A percentile compares a stretch with the other conserved stretches of the same genome.
Evolutionary conservation across 2,329 filamentous ascomycete genomes (phyloP).

Genomic region (Fusarium incarnatum): DNA sequence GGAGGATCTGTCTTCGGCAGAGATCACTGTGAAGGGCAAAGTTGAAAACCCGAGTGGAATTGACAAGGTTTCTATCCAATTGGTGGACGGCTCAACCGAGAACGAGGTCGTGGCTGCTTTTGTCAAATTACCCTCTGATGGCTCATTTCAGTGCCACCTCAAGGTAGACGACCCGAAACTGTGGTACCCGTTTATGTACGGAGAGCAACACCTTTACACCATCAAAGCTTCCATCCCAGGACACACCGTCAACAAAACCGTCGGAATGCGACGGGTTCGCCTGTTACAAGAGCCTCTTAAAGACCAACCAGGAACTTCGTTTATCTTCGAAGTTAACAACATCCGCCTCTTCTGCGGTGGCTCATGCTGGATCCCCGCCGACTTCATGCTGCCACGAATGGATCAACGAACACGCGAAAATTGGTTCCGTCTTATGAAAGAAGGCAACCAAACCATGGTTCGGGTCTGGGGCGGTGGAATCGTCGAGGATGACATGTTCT

Average conservation of each 20-base stretch:
- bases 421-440: constrained; percentile 6
- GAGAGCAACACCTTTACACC: not conserved
- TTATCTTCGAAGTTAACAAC: constrained; percentile 16
- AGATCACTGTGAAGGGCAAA: not conserved
- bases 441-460: constrained; percentile 4
- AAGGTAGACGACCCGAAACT: not conserved
- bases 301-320: not conserved
- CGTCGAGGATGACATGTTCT: not conserved
- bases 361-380: constrained; percentile 1
- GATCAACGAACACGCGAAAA: not conserved
- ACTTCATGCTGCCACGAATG: not conserved
- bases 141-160: rapidly evolving
- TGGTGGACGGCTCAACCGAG: no score
- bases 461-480: constrained; percentile 10
- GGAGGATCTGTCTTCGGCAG: not conserved
- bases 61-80: rapidly evolving
- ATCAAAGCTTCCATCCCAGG: not conserved
- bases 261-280: not conserved
- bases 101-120: no score
- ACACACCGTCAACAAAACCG: rapidly evolving
- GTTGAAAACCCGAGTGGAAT: rapidly evolving
- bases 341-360: not conserved
- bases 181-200: constrained; percentile 10
- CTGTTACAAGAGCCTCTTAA: not conserved
- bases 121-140: no score